Evolutionary conservation across 768 basidiomycete genomes (phyloP).

Genomic region (Obba rivulosa): DNA sequence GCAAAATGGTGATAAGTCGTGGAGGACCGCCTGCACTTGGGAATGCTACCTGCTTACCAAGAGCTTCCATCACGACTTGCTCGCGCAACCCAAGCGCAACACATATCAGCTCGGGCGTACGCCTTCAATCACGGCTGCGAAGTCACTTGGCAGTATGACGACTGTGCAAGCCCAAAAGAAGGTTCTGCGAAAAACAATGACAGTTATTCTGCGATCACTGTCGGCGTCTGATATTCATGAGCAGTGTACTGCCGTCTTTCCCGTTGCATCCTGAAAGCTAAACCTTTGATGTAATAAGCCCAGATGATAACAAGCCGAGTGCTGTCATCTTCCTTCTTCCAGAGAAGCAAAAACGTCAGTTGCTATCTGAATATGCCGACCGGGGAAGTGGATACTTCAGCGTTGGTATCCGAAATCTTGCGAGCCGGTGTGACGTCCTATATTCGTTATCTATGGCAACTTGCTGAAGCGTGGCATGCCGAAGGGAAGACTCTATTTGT

Average conservation of each 20-base stretch:
- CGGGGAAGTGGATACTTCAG: constrained; percentile 59
- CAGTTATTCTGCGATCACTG: constrained; percentile 39
- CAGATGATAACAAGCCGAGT: constrained; percentile 43
- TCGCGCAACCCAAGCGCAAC: not conserved
- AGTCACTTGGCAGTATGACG: constrained; percentile 6
- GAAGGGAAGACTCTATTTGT: constrained; percentile 66
- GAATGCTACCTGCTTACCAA: not conserved
- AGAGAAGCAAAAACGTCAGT: constrained; percentile 45
- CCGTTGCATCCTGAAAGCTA: constrained; percentile 2
- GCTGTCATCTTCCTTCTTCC: constrained; percentile 46
- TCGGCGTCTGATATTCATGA: constrained; percentile 40
- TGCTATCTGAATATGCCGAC: constrained; percentile 81
- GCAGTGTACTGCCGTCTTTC: constrained; percentile 49
- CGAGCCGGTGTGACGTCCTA: constrained; percentile 39
- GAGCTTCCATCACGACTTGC: not conserved
- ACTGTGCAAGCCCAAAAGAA: constrained; percentile 47
- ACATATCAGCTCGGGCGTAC: not conserved
- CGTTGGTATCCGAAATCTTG: constrained; percentile 48
- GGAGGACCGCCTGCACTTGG: too few species aligned
- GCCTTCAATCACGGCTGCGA: not conserved
- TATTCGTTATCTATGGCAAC: not conserved
- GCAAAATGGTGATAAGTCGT: too few species aligned
- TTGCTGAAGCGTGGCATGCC: constrained; percentile 2
- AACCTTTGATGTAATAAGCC: constrained; percentile 28
- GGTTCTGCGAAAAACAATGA: constrained; percentile 47